Evolutionary conservation across 1,139 yeast genomes (phyloP), one percentile per base, ranked within the genome.

Genomic region (Geotrichum australiense): DNA sequence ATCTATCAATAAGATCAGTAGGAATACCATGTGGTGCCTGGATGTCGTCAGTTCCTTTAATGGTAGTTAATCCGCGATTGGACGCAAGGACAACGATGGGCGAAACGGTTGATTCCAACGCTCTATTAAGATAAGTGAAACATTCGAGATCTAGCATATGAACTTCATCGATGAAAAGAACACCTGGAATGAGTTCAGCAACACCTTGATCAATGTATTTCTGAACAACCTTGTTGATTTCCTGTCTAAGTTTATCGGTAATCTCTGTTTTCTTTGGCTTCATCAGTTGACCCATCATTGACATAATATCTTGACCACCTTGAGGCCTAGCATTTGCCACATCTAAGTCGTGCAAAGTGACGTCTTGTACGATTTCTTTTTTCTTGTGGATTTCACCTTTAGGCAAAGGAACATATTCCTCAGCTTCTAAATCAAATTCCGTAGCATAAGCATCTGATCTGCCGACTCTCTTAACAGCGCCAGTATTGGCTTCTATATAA

Each of bases 351-450:
- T 93, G 96, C 53, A 91, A 73, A 1, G 98, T 86, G 36, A 91
- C 96, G 59, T 91, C 98, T 65, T 91, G 99, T 15, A 93, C 95
- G 54, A 91, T 87, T 64, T 91, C 98, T 65, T 91, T 91, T 74
- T 89, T 91, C 66, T 93, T 93, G 68, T 93, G 98, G 28, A 91
- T 97, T 62, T 91, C 99, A 37, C 98, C 98, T 67, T 91, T 91
- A 48, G 99, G 98, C 54, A 91, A 72, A 36, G 98, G 98, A 25
- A 93, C 99, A 62, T 91, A 91, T 64, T 91, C 98, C 67, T 91
- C 98, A 22, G 97, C 96, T 67, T 93, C 98, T 53, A 91, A 71
- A 64, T 91, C 99, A 55, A 89, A 91, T 65, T 91, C 99, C 1
- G 98, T 91, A 30, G 98, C 96, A 60, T 86, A 91, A 0, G 97